phyloP scores from a whole-genome alignment of 1,284 basidiomycete genomes.

The Peniophora sp. region DNA sequence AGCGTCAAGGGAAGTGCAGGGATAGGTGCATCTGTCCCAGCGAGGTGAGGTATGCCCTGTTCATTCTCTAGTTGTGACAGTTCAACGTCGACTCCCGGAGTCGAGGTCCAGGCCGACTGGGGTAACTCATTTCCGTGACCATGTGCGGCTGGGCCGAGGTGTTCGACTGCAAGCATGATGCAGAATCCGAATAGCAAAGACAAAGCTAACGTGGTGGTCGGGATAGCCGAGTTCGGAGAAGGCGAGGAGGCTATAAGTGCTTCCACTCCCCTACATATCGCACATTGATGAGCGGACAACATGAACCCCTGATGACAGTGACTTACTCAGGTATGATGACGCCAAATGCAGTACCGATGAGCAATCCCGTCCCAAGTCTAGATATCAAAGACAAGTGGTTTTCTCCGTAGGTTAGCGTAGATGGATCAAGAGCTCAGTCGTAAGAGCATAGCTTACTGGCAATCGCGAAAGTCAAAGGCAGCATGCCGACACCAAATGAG shows the following conservation, averaged over 20 bases:
- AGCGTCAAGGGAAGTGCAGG: slow-evolving; percentile 68
- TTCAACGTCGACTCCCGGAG: slow-evolving; percentile 35
- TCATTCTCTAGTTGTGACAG: slow-evolving; percentile 41
- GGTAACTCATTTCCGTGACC: slow-evolving; percentile 25
- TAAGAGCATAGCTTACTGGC: slow-evolving; percentile 50
- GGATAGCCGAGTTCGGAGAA: slow-evolving; percentile 29
- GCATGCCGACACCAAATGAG: slow-evolving; percentile 65
- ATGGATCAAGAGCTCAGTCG: too few relatives aligned
- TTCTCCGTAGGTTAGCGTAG: slow-evolving; percentile 27
- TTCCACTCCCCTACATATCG: slow-evolving; percentile 50
- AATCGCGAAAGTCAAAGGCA: slow-evolving; percentile 68
- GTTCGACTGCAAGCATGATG: slow-evolving; percentile 77
- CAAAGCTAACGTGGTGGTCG: slow-evolving; percentile 55
- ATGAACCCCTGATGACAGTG: background rate
- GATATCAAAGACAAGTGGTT: slow-evolving; percentile 53
- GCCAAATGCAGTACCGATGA: slow-evolving; percentile 83
- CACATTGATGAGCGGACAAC: background rate
- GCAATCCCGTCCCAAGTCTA: slow-evolving; percentile 73
- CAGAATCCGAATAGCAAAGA: slow-evolving; percentile 77
- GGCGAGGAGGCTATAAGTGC: slow-evolving; percentile 26
- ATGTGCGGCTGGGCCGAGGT: slow-evolving; percentile 41
- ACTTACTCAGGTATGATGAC: slow-evolving; percentile 89
- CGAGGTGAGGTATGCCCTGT: slow-evolving; percentile 12
- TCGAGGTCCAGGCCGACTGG: slow-evolving; percentile 1
- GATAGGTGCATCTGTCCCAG: slow-evolving; percentile 10